Percentiles rank a stretch among this genome's conserved stretches.
These are phyloP conservation scores for Fusarium devonianum DNA, from an alignment of 2,329 filamentous ascomycete genomes.

Conservation along the genomic window DNA sequence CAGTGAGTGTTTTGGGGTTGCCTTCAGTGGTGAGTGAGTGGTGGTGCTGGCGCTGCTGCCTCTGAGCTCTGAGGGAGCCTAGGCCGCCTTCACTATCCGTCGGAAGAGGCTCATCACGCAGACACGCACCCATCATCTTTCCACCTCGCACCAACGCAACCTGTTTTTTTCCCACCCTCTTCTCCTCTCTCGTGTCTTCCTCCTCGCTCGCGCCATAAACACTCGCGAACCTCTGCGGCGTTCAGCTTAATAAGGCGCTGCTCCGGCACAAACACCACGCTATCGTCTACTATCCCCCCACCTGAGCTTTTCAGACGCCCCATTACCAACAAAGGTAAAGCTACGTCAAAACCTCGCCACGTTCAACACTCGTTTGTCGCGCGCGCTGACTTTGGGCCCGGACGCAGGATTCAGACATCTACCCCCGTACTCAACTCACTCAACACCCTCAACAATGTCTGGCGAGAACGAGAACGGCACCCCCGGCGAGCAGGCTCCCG, in stretches of 20 bases:
- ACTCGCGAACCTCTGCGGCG: background rate
- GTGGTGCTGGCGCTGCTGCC: too few relatives aligned
- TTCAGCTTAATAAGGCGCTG: background rate
- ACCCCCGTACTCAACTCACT: too few relatives aligned
- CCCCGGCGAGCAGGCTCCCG: conserved; percentile 55
- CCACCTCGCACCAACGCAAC: conserved; percentile 22
- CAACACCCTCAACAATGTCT: conserved; percentile 54
- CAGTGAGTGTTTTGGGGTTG: too few relatives aligned
- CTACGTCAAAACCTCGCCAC: conserved; percentile 16
- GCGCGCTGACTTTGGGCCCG: conserved; percentile 24
- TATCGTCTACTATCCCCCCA: conserved; percentile 20
- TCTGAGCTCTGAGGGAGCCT: conserved; percentile 9
- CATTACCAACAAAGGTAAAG: conserved; percentile 22
- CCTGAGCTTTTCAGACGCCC: conserved; percentile 1
- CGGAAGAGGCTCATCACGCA: conserved; percentile 28
- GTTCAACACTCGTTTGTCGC: conserved; percentile 4
- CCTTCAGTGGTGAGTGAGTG: too few relatives aligned
- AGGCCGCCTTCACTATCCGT: conserved; percentile 17
- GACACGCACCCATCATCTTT: conserved; percentile 21
- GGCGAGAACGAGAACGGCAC: conserved; percentile 56
- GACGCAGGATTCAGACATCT: conserved; percentile 5
- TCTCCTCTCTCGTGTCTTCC: background rate
- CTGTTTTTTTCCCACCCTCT: conserved; percentile 3
- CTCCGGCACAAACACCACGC: conserved; percentile 10
- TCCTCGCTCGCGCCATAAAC: background rate